phyloP scores from a whole-genome alignment of 352 stramenopile species.

The Pythium scleroteichum region DNA sequence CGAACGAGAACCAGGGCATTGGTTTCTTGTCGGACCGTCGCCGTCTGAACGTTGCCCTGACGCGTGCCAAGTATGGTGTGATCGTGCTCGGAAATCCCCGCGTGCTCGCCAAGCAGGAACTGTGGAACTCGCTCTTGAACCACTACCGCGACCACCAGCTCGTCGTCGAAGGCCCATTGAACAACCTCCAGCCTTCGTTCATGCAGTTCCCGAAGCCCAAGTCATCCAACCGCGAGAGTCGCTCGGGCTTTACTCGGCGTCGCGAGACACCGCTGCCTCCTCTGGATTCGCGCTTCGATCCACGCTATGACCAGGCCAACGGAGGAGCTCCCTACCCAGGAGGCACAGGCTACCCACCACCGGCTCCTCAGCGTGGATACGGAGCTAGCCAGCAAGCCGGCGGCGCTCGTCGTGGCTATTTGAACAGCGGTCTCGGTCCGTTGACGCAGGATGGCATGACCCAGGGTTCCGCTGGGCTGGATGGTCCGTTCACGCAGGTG shows the following conservation, averaged over 20 bases:
- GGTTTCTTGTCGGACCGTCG: constrained; percentile 98
- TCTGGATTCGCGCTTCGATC: constrained; percentile 84
- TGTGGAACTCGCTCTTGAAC: constrained; percentile 97
- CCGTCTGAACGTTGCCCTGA: constrained; percentile 99
- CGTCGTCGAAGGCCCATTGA: constrained; percentile 96
- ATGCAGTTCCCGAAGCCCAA: constrained; percentile 95
- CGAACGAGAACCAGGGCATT: constrained; percentile 99
- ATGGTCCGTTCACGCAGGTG: constrained; percentile 78
- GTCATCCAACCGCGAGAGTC: constrained; percentile 37
- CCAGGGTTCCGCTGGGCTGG: constrained; percentile 55
- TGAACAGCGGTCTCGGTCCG: constrained; percentile 46
- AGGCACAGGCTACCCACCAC: constrained; percentile 37
- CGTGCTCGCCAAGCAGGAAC: constrained; percentile 95
- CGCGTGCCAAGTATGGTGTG: constrained; percentile 97
- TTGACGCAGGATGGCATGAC: constrained; percentile 80
- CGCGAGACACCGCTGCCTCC: constrained; percentile 58
- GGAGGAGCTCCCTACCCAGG: constrained; percentile 24
- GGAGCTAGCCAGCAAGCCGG: constrained; percentile 12
- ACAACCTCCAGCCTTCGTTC: constrained; percentile 95
- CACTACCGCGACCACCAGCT: constrained; percentile 97
- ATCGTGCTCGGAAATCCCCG: constrained; percentile 98
- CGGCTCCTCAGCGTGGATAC: constrained; percentile 40
- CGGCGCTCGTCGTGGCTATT: constrained; percentile 28
- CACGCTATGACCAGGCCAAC: constrained; percentile 64
- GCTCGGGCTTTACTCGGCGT: constrained; percentile 41